phyloP scores from a whole-genome alignment of 2,329 filamentous ascomycete genomes.

The Venturia asperata region DNA sequence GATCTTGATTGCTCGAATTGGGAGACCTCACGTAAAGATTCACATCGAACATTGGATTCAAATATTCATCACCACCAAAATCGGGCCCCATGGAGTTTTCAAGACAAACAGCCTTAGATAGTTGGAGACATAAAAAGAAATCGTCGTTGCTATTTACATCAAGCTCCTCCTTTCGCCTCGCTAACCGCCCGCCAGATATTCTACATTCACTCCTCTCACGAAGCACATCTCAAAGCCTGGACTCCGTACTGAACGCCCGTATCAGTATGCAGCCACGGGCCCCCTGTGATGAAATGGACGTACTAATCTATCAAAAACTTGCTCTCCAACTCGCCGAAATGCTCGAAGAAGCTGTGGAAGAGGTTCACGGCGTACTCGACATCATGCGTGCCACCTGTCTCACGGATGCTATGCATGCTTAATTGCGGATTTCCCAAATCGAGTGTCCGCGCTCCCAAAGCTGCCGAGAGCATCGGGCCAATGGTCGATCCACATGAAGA shows the following conservation, averaged over 20 bases:
- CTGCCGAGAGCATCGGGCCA: conserved; percentile 88
- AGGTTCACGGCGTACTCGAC: conserved; percentile 78
- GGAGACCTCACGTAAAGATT: too few relatives aligned
- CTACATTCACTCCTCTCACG: neutral
- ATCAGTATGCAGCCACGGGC: neutral
- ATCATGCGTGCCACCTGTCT: conserved; percentile 83
- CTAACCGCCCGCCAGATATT: neutral
- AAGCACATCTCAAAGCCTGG: neutral
- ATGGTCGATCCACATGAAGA: conserved; percentile 93
- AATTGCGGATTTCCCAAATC: conserved; percentile 92
- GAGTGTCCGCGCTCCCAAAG: conserved; percentile 77
- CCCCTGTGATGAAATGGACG: neutral
- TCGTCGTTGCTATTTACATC: neutral
- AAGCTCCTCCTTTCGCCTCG: neutral
- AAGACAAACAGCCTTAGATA: too few relatives aligned
- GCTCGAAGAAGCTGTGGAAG: conserved; percentile 79
- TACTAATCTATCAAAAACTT: conserved; percentile 68
- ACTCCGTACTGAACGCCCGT: neutral
- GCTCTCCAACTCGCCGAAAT: conserved; percentile 74
- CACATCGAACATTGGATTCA: too few relatives aligned
- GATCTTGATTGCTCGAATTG: too few relatives aligned
- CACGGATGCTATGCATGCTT: conserved; percentile 94
- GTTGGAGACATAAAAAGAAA: neutral
- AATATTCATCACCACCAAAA: too few relatives aligned
- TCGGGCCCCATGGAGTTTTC: too few relatives aligned